Evolutionary conservation across 2,329 filamentous ascomycete genomes (phyloP).

Genomic region (Lachnellula occidentalis): DNA sequence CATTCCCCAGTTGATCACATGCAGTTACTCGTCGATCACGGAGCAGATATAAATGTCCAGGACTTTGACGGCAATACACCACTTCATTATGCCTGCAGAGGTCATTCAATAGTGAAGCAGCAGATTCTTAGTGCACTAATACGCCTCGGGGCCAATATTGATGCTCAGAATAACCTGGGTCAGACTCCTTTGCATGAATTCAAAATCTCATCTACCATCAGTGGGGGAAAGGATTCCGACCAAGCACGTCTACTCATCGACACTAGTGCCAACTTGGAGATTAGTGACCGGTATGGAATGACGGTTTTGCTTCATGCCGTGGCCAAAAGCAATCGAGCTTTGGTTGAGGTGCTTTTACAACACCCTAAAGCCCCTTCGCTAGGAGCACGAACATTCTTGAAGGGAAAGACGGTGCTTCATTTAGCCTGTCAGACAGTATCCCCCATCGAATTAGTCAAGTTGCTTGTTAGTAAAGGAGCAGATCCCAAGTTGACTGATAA

Average conservation of each 20-base stretch:
- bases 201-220: neutral
- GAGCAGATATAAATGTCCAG: constrained; percentile 29
- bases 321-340: neutral
- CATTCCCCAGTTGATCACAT: constrained; percentile 13
- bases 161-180: neutral
- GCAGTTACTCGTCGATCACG: constrained; percentile 26
- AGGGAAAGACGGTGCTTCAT: constrained; percentile 7
- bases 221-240: neutral
- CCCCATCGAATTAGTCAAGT: neutral
- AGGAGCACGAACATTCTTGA: neutral
- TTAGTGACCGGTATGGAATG: neutral
- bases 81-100: neutral
- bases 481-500: constrained; percentile 9
- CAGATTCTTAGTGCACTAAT: neutral
- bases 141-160: neutral
- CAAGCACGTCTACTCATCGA: neutral
- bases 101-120: neutral
- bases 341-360: neutral
- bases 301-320: neutral
- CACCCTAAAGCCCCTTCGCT: neutral
- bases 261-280: neutral
- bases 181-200: neutral
- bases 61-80: neutral
- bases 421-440: neutral
- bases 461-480: constrained; percentile 5